Evolutionary conservation across 805 yeast genomes (phyloP), one percentile per base, ranked within the genome.

Genomic region (Starmerella asiatica): DNA sequence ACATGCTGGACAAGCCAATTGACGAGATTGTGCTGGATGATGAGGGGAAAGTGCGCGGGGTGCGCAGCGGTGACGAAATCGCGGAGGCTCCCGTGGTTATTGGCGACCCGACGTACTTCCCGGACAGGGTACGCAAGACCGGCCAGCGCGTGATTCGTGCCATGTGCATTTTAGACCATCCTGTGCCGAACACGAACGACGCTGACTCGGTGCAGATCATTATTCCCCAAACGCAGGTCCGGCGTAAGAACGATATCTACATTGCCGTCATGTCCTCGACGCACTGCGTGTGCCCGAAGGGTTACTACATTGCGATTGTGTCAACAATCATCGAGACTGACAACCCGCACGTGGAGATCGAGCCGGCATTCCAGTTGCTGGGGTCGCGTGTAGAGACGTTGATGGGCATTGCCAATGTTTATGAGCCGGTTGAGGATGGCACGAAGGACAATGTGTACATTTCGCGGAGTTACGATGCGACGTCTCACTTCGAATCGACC

Each of bases 81-180:
- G 95, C 94, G 14, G 79, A 74, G 54, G 94, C 98, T 0, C 94
- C 94, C 46, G 65, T 85, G 43, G 93, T 91, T 27, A 85, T 91
- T 63, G 94, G 94, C 20, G 98, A 91, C 60, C 98, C 98, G 43
- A 88, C 97, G 16, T 91, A 91, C 56, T 91, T 91, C 75, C 95
- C 96, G 3, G 77, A 75, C 35, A 74, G 70, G 57, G 91, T 81
- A 34, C 68, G 70, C 53, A 68, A 75, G 57, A 75, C 83, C 4
- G 91, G 88, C 29, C 68, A 72, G 48, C 73, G 66, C 54, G 91
- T 81, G 38, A 78, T 81, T 47, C 71, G 93, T 54, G 91, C 91
- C 37, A 70, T 91, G 68, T 85, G 97, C 59, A 71, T 91, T 44
- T 66, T 91, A 56, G 79, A 86, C 53, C 95, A 85, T 56, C 93